A percentile compares a stretch with the other conserved stretches of the same genome.
phyloP scores from a whole-genome alignment of 1,284 basidiomycete genomes.

The Taiwanofungus camphoratus region DNA sequence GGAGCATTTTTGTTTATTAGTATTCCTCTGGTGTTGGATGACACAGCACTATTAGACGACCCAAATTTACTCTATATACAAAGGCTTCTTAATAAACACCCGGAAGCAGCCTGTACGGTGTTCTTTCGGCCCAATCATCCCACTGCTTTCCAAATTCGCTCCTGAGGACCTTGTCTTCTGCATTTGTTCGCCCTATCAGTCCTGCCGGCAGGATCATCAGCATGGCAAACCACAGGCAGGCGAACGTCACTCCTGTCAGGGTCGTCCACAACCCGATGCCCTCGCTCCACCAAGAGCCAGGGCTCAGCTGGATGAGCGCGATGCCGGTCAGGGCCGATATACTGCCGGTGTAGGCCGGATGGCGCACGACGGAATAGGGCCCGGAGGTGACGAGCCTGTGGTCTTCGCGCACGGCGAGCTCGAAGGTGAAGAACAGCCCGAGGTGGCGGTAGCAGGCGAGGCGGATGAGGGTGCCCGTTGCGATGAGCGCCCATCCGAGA shows the following conservation, averaged over 20 bases:
- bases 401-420: constrained; percentile 10
- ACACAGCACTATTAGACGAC: too few species aligned
- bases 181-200: constrained; percentile 3
- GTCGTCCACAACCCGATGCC: constrained; percentile 1
- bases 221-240: constrained; percentile 2
- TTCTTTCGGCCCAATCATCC: constrained; percentile 10
- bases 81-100: constrained; percentile 8
- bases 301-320: constrained; percentile 3
- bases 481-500: constrained; percentile 7
- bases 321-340: constrained; percentile 4
- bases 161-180: constrained; percentile 10
- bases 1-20: too few species aligned
- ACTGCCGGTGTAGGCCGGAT: constrained; percentile 10
- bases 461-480: constrained; percentile 7
- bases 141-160: constrained; percentile 11
- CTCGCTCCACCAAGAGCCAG: constrained; percentile 7
- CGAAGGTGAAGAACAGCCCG: constrained; percentile 12
- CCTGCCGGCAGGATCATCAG: not conserved
- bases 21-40: not conserved
- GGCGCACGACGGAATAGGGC: constrained; percentile 12
- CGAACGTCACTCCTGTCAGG: not conserved
- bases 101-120: constrained; percentile 8
- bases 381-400: constrained; percentile 14
- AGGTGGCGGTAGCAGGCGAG: constrained; percentile 9
- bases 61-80: too few species aligned